Percentiles rank a stretch among this genome's conserved stretches.
These are phyloP conservation scores for Saccharomycopsis capsularis DNA, from an alignment of 805 yeast genomes.

Conservation along the genomic window DNA sequence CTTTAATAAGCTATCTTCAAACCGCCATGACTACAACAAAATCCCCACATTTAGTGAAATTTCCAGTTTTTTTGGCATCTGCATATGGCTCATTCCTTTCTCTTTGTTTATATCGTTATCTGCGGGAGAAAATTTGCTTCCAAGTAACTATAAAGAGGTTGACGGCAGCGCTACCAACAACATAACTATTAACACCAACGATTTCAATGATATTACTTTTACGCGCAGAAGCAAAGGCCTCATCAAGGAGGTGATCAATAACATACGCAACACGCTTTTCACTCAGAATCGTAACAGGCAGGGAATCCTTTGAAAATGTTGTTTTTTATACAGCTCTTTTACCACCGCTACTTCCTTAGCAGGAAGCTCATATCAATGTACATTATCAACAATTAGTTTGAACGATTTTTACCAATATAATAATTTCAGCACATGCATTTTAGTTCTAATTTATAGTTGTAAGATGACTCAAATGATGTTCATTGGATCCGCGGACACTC, in stretches of 20 bases:
- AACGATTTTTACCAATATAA: too few relatives aligned
- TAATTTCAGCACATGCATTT: too few relatives aligned
- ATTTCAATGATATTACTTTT: conserved; percentile 30
- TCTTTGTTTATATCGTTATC: conserved; percentile 84
- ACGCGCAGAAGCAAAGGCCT: conserved; percentile 48
- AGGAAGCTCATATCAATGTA: too few relatives aligned
- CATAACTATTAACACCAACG: conserved; percentile 26
- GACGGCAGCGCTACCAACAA: conserved; percentile 27
- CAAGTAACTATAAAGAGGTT: conserved; percentile 34
- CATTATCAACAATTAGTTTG: too few relatives aligned
- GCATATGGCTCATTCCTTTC: conserved; percentile 92
- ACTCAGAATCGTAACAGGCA: neutral
- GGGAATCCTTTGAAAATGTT: neutral
- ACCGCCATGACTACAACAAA: conserved; percentile 58
- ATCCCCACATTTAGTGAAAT: conserved; percentile 83
- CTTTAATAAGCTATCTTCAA: conserved; percentile 57
- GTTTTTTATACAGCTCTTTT: too few relatives aligned
- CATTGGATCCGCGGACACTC: too few relatives aligned
- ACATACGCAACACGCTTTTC: conserved; percentile 34
- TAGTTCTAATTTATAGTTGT: too few relatives aligned
- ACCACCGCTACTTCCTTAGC: too few relatives aligned
- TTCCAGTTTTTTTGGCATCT: conserved; percentile 89
- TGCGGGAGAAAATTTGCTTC: conserved; percentile 85
- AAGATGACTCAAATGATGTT: too few relatives aligned
- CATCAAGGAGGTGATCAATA: conserved; percentile 59